Evolutionary conservation across 805 yeast species (phyloP).

Genomic region (Komagataella ulmi): DNA sequence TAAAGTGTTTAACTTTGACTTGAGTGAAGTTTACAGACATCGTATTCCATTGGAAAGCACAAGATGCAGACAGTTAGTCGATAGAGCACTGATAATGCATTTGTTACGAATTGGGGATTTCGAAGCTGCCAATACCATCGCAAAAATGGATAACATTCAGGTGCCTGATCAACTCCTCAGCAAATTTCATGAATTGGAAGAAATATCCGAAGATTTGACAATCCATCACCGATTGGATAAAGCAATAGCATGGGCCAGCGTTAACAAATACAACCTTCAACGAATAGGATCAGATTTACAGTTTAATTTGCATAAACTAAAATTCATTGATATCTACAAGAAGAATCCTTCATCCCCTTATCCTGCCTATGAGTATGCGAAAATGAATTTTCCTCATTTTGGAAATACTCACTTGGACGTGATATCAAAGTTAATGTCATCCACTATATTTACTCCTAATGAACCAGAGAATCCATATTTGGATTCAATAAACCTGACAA

Average conservation of each 20-base stretch:
- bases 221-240: constrained; percentile 21
- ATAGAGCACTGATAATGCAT: constrained; percentile 17
- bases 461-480: neutral
- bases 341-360: constrained; percentile 9
- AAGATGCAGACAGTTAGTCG: constrained; percentile 7
- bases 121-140: constrained; percentile 13
- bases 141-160: constrained; percentile 15
- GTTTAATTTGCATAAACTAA: constrained; percentile 28
- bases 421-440: constrained; percentile 30
- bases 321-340: constrained; percentile 21
- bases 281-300: constrained; percentile 27
- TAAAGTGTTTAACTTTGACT: constrained; percentile 11
- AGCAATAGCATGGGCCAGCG: constrained; percentile 36
- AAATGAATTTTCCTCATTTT: constrained; percentile 23
- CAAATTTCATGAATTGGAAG: constrained; percentile 27
- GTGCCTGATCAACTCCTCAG: constrained; percentile 15
- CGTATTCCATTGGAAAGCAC: constrained; percentile 7
- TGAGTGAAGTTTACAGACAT: constrained; percentile 13
- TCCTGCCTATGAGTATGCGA: constrained; percentile 31
- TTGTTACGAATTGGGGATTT: constrained; percentile 17
- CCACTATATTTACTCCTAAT: constrained; percentile 13
- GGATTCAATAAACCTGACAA: constrained; percentile 3
- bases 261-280: constrained; percentile 12
- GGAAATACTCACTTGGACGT: constrained; percentile 24
- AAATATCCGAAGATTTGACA: constrained; percentile 22